Evolutionary conservation across 1,284 basidiomycete species (phyloP).

Genomic region (Naganishia albida): DNA sequence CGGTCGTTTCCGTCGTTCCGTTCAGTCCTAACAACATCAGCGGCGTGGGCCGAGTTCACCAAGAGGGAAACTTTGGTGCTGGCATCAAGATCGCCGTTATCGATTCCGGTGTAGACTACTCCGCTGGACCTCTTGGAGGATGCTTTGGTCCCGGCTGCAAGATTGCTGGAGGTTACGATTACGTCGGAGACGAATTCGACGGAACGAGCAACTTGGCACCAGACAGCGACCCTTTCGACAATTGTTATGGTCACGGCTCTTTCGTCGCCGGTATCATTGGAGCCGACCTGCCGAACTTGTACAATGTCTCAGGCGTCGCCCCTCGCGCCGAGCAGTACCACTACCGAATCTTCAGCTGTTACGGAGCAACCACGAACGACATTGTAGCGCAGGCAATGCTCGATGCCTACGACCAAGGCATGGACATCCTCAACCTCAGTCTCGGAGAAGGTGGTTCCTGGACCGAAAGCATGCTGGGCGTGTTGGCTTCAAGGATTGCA

Average conservation of each 20-base stretch:
- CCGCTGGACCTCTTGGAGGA: slow-evolving; percentile 65
- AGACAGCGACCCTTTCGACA: slow-evolving; percentile 52
- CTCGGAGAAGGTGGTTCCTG: slow-evolving; percentile 63
- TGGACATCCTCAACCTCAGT: slow-evolving; percentile 66
- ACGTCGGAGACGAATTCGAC: slow-evolving; percentile 51
- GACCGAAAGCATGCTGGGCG: slow-evolving; percentile 60
- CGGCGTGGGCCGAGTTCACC: slow-evolving; percentile 58
- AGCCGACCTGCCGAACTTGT: slow-evolving; percentile 56
- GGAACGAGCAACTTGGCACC: slow-evolving; percentile 48
- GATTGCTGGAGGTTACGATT: slow-evolving; percentile 52
- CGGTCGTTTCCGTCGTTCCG: slow-evolving; percentile 27
- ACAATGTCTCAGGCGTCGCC: slow-evolving; percentile 55
- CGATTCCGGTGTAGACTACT: slow-evolving; percentile 62
- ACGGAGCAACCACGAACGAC: slow-evolving; percentile 51
- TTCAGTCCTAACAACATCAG: slow-evolving; percentile 40
- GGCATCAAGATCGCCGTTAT: slow-evolving; percentile 62
- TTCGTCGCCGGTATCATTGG: slow-evolving; percentile 67
- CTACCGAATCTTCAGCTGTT: slow-evolving; percentile 55
- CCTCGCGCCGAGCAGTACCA: slow-evolving; percentile 46
- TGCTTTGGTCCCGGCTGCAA: slow-evolving; percentile 65
- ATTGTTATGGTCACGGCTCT: slow-evolving; percentile 60
- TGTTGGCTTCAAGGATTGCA: slow-evolving; percentile 62
- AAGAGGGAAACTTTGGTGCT: slow-evolving; percentile 58
- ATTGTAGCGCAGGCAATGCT: slow-evolving; percentile 53
- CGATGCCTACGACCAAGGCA: slow-evolving; percentile 56